phyloP scores from a whole-genome alignment of 2,329 filamentous ascomycete species.

The Alternaria infectoria region DNA sequence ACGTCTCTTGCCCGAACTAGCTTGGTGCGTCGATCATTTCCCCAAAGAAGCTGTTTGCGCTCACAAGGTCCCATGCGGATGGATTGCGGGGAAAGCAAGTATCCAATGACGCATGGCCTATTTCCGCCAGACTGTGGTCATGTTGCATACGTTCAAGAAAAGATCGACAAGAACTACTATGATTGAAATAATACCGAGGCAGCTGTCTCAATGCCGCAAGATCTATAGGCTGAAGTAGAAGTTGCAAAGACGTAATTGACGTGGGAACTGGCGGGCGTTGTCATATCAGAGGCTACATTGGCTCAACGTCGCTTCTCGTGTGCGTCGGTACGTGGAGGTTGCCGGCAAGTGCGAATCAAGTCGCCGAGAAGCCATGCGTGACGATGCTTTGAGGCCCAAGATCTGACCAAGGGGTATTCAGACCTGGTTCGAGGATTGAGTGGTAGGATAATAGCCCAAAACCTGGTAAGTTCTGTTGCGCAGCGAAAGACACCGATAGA shows the following conservation, averaged over 20 bases:
- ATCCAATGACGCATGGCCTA: constrained; percentile 1
- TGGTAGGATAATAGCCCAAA: neutral
- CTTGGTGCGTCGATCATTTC: neutral
- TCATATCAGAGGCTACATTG: neutral
- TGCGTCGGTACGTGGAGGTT: neutral
- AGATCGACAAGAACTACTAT: neutral
- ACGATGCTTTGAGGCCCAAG: neutral
- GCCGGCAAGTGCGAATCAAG: neutral
- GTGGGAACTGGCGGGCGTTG: neutral
- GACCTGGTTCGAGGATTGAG: neutral
- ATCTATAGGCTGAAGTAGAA: neutral
- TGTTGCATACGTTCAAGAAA: neutral
- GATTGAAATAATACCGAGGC: neutral
- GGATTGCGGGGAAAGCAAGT: neutral
- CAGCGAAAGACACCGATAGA: neutral
- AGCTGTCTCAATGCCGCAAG: neutral
- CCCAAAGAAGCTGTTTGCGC: neutral
- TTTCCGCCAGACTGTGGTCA: neutral
- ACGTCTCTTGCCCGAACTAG: constrained; percentile 1
- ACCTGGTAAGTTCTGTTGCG: neutral
- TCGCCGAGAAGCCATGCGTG: neutral
- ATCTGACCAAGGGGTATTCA: neutral
- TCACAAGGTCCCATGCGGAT: neutral
- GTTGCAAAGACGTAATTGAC: neutral
- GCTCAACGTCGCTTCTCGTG: neutral